Conservation (phyloP, 139 green algal species). For the Tetraselmis striata region DNA sequence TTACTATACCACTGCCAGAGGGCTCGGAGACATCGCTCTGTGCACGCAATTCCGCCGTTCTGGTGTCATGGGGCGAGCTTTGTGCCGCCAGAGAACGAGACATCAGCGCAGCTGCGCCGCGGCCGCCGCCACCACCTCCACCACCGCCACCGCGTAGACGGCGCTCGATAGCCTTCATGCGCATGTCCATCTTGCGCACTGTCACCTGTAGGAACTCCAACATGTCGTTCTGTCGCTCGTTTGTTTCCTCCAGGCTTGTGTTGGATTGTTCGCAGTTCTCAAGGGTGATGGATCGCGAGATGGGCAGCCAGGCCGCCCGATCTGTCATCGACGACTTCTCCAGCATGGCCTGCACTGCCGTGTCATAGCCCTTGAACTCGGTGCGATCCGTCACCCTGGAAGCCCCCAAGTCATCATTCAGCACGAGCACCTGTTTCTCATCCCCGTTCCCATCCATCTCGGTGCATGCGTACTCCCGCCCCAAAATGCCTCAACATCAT, state of each 20-base stretch:
- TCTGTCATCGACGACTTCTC: not conserved
- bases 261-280: not conserved
- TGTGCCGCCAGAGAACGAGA: too few species aligned
- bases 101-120: too few species aligned
- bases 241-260: not conserved
- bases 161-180: not conserved
- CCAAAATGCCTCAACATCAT: not conserved
- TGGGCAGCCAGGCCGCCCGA: not conserved
- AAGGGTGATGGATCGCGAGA: not conserved
- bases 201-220: not conserved
- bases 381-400: not conserved
- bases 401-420: not conserved
- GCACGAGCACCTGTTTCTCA: not conserved
- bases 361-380: not conserved
- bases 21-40: too few species aligned
- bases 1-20: too few species aligned
- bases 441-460: not conserved
- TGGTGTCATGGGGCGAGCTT: too few species aligned
- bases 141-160: not conserved
- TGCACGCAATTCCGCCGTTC: too few species aligned
- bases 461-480: not conserved
- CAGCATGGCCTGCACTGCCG: not conserved
- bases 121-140: too few species aligned
- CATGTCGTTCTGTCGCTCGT: not conserved
- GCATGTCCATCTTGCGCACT: not conserved